Evolutionary conservation across 352 stramenopile genomes (phyloP), one percentile per base, ranked within the genome.

Genomic region (Globisporangium alternatum): DNA sequence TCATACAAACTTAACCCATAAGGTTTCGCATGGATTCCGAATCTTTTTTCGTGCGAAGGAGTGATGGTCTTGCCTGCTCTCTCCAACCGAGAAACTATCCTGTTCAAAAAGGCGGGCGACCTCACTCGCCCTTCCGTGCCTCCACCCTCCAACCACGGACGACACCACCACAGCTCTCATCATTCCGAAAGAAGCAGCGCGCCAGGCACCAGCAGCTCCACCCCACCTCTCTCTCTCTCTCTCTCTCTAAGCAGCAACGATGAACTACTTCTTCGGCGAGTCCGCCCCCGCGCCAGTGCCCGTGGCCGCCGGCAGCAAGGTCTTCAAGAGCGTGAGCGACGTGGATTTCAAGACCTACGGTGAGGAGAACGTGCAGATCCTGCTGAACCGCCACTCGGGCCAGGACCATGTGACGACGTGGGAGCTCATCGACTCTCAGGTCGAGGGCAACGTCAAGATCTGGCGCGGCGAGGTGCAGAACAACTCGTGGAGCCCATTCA

Each of bases 401-500:
- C 64, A 76, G 2, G 83, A 91, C 71, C 75, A 80, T 22, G 77
- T 90, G 37, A 92, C 83, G 13, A 85, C 71, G 41, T 94, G 86
- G 86, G 77, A 87, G 48, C 60, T 91, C 58, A 75, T 90, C 25
- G 77, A 89, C 51, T 75, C 86, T 25, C 54, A 75, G 0, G 66
- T 86, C 2, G 74, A 71, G 0, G 71, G 86, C 4, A 69, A 65
- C 10, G 70, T 86, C 12, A 66, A 71, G 44, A 77, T 94, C 66
- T 91, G 80, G 78, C 81, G 83, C 56, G 86, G 83, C 28, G 75
- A 78, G 22, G 80, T 94, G 0, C 68, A 88, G 19, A 72, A 72
- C 43, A 82, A 72, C 59, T 76, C 83, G 47, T 94, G 86, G 86
- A 87, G 78, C 48, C 71, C 80, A 35, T 93, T 94, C 72, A 80